A percentile compares a stretch with the other conserved stretches of the same genome.
Evolutionary conservation across 176 grass and related monocot genomes (phyloP).

Genomic region (Bonia amplexicaulis): DNA sequence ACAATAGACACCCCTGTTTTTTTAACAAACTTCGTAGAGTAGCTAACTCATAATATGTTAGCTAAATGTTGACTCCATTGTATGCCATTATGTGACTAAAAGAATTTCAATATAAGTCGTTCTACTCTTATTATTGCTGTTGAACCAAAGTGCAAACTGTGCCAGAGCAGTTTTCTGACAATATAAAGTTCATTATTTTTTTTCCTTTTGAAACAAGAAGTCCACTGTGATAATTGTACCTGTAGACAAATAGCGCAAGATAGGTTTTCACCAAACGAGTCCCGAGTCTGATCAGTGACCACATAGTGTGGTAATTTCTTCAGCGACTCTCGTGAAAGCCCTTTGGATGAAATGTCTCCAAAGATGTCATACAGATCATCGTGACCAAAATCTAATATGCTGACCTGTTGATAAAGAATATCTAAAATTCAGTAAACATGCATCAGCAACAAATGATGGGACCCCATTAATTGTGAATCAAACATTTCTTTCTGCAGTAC

Average conservation of each 20-base stretch:
- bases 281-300: conserved; percentile 42
- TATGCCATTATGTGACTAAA: not conserved
- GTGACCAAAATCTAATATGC: conserved; percentile 49
- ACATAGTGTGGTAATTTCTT: conserved; percentile 60
- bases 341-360: conserved; percentile 54
- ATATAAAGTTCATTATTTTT: not conserved
- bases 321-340: conserved; percentile 57
- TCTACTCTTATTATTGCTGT: not conserved
- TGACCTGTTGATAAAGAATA: conserved; percentile 25
- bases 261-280: conserved; percentile 43
- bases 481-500: not conserved
- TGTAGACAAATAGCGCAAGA: conserved; percentile 79
- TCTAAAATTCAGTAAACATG: conserved; percentile 10
- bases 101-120: not conserved
- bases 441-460: not conserved
- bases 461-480: not conserved
- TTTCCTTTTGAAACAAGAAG: too few relatives aligned
- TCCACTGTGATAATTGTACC: conserved; percentile 25
- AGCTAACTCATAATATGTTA: not conserved
- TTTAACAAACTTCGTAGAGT: not conserved
- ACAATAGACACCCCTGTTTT: not conserved
- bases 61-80: not conserved
- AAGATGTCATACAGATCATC: conserved; percentile 77
- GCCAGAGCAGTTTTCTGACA: not conserved
- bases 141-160: not conserved